Base-by-base conservation (phyloP, 371 early-diverging fungal genomes). In the Smittium culicis region DNA sequence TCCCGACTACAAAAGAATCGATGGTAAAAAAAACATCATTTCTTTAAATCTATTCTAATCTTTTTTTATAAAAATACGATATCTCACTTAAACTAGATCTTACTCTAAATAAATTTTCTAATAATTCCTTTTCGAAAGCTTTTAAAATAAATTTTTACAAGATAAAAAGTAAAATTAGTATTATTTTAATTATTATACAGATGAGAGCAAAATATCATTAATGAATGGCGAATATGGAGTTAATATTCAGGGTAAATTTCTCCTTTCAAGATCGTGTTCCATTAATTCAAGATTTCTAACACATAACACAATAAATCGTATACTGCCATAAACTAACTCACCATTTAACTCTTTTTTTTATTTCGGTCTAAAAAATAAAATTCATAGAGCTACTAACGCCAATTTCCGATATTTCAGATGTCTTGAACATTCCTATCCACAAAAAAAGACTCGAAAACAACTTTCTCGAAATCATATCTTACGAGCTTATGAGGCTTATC, bases 401-500 rank as follows among this genome's bases (percentile, higher is more conserved):
- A 11, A 35, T 64, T 35, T 45, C 34, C 34, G 31, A 28, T 31
- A 5, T 64, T 5, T 54, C 11, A 8, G 64, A 64, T 35, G 64
- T 31, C 5, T n/a, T 64, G 25, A 11, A 8, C 3, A 64, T 11
- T 8, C 16, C 8, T 28, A 64, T 45, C 34, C 16, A 28, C 16
- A 25, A n/a, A 28, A 64, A 5, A 64, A 54, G 28, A 11, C 25
- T 64, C 16, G 64, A 64, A 31, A 31, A 31, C 32, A 64, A 64
- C 31, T 11, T 64, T 5, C 25, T 64, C 16, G 64, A 64, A 29
- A 28, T 64, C 28, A 14, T 31, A 11, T 8, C 32, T 34, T 64
- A 11, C n/a, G 64, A 64, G n/a, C 64, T 64, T 8, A 64, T 64
- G 64, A 64, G 34, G 25, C 28, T 8, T 5, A 64, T 64, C 25